Base-by-base conservation (phyloP, 805 yeast species). In the Jamesozyma spencerorum region DNA sequence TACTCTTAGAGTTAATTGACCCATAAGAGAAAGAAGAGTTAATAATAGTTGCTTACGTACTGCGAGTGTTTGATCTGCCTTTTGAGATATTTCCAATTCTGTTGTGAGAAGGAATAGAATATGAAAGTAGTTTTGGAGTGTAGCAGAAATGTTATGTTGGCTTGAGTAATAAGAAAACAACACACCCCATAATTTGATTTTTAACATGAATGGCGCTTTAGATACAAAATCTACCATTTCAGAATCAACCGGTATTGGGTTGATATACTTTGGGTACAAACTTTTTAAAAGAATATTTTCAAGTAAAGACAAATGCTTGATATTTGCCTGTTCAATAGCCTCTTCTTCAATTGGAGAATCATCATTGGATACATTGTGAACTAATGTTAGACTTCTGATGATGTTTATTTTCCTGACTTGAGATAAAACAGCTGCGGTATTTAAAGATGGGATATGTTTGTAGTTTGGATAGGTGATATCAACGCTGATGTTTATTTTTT, bases 341-440 rank as follows among this genome's bases (percentile, higher is more conserved):
- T 50, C 46, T 3, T 41, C 41, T 3, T 85, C 71, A 50, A 84
- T 83, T 11, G 78, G 70, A 0, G 55, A 54, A 4, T 24, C 37
- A 10, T 27, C n/a, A 4, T 34, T 14, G 26, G 26, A 10, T 13
- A 5, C 19, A 34, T 13, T 6, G 13, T 34, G 13, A 11, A 50
- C 45, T 28, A 53, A 33, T 3, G 60, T 51, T n/a, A 60, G 48
- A 20, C 47, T 54, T 39, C 54, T 46, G 14, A 86, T 72, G 0
- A 90, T 84, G 20, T 77, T 75, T 12, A 84, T 67, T 38, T 85
- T 84, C 2, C 88, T 79, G 15, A 79, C 63, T 49, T 85, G 88
- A 4, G 75, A 66, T 28, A 68, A 69, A 7, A 85, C 68, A 4
- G 73, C 66, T 1, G 66, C 62, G 1, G 58, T 38, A 32, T 71